Percentiles rank a stretch among this genome's conserved stretches.
Evolutionary conservation across 2,329 filamentous ascomycete species (phyloP).

Genomic region (Cladosporium sp.): DNA sequence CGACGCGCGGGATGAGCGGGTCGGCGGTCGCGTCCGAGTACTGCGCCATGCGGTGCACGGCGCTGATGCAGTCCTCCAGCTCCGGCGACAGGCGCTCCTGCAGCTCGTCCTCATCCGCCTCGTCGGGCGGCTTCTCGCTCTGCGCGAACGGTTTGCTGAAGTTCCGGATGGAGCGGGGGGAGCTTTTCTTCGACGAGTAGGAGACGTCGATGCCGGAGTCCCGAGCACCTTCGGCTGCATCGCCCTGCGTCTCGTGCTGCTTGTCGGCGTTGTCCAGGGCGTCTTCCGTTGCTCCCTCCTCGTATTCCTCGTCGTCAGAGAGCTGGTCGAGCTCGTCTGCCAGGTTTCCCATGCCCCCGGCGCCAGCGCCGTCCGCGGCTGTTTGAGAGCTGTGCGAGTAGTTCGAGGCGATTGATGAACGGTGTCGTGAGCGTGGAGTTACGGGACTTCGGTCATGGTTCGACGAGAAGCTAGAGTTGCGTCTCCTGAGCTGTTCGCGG

Average conservation of each 20-base stretch:
- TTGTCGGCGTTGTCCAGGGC: constrained; percentile 12
- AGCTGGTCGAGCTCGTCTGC: constrained; percentile 66
- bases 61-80: constrained; percentile 30
- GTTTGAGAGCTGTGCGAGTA: constrained; percentile 31
- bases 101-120: constrained; percentile 14
- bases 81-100: constrained; percentile 50
- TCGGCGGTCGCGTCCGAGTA: constrained; percentile 25
- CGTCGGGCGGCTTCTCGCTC: constrained; percentile 19
- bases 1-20: constrained; percentile 27
- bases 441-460: constrained; percentile 38
- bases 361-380: constrained; percentile 31
- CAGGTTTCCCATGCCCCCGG: constrained; percentile 62
- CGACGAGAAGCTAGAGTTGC: constrained; percentile 38
- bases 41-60: constrained; percentile 28
- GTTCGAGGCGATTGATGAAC: constrained; percentile 29
- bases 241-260: constrained; percentile 5
- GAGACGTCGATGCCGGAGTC: constrained; percentile 43
- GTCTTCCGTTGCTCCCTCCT: constrained; percentile 22
- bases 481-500: constrained; percentile 23
- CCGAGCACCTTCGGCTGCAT: constrained; percentile 30
- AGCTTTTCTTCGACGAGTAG: constrained; percentile 19
- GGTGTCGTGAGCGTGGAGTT: constrained; percentile 34
- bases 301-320: constrained; percentile 27
- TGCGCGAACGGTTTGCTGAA: constrained; percentile 27
- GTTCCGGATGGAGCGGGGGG: constrained; percentile 22